Conservation (phyloP, 73 alveolate genomes). For the Tetrahymena borealis region DNA sequence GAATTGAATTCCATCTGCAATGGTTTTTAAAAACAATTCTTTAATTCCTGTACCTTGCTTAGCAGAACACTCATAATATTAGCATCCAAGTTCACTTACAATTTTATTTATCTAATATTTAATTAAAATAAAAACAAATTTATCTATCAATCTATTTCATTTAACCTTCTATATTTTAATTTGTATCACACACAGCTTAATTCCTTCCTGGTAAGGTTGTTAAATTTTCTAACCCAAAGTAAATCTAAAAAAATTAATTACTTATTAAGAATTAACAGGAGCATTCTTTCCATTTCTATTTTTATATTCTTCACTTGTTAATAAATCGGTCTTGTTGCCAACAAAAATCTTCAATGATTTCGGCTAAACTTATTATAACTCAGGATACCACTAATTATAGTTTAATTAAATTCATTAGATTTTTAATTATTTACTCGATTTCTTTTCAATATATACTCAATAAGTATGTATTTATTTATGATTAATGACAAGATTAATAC, state of each 20-base stretch:
- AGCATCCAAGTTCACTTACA: background rate
- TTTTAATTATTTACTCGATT: no score
- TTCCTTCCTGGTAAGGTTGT: no score
- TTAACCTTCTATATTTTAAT: no score
- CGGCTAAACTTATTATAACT: constrained; percentile 42
- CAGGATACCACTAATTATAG: constrained; percentile 48
- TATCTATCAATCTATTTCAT: background rate
- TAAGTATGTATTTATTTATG: no score
- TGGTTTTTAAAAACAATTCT: constrained; percentile 21
- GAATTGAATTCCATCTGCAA: background rate
- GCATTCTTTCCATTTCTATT: background rate
- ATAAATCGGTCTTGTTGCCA: constrained; percentile 59
- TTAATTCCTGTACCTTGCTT: constrained; percentile 7
- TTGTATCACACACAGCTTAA: no score
- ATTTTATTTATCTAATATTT: background rate
- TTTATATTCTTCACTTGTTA: background rate
- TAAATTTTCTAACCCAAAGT: background rate
- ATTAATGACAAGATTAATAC: constrained; percentile 10
- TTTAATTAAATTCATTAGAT: background rate
- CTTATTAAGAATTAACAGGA: background rate
- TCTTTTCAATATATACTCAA: no score
- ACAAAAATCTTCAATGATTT: constrained; percentile 40
- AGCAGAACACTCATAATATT: constrained; percentile 36
- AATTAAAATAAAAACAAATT: background rate
- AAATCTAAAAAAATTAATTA: background rate